Base-by-base conservation (phyloP, 1,139 yeast genomes). In the Saccharomyces hybrid region DNA sequence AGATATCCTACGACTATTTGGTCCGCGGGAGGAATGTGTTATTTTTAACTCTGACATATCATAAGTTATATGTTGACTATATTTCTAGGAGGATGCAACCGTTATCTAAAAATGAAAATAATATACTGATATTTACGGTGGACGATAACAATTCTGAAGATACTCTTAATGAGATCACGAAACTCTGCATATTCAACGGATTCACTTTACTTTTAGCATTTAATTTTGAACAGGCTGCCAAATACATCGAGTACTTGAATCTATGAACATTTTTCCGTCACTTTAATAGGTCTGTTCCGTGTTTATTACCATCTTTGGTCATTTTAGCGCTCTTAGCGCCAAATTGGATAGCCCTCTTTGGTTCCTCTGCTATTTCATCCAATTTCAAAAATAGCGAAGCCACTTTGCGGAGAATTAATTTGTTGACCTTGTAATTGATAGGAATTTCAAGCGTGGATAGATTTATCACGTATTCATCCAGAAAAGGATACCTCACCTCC, bases 311-410 rank as follows among this genome's bases (percentile, higher is more conserved):
- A 34, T 67, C 66, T 48, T 67, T 63, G 5, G 70, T 67, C 84
- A 93, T 81, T 68, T 93, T 93, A 1, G 99, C 99, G 66, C 96
- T 86, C 61, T 87, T 83, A 0, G 98, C 88, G 0, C 99, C 99
- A 71, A 93, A 93, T 66, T 93, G 99, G 57, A 93, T 90, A 0
- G 99, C 99, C 51, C 99, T 75, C 67, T 93, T 93, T n/a, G 86
- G 81, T 65, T 93, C 98, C 32, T 75, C 72, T 25, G 83, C 74
- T 0, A 89, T 95, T 70, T 78, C 79, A 0, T 61, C 68, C 46
- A 91, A 69, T 0, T 80, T 81, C 53, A 84, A 65, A 2, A 49
- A 55, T 1, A 58, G 56, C 11, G 50, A 47, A 0, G 97, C 97
- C 19, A 88, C 65, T 51, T 75, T 71, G 51, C 99, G 70, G 46